phyloP scores from a whole-genome alignment of 805 yeast species.

The Metschnikowia anglica region DNA sequence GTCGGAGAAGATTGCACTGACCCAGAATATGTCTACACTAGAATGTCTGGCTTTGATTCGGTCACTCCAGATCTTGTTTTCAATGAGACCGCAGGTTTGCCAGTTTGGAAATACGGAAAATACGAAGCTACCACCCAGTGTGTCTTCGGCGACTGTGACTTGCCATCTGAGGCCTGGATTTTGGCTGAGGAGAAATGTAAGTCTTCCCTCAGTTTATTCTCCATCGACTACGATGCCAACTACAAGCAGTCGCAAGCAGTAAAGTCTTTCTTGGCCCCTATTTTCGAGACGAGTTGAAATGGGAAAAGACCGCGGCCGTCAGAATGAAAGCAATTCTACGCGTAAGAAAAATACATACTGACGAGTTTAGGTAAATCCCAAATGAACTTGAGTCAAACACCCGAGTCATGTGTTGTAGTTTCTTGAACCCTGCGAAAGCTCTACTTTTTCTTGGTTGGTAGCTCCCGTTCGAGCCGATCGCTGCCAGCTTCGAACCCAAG shows the following conservation, averaged over 20 bases:
- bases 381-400: no score
- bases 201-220: conserved; percentile 46
- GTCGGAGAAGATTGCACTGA: conserved; percentile 34
- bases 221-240: conserved; percentile 47
- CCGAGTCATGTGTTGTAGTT: no score
- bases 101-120: conserved; percentile 15
- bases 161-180: conserved; percentile 28
- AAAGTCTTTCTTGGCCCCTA: conserved; percentile 17
- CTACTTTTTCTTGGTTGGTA: no score
- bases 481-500: no score
- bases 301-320: no score
- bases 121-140: conserved; percentile 40
- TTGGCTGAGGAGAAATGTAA: conserved; percentile 34
- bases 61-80: conserved; percentile 32
- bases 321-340: no score
- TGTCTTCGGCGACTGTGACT: conserved; percentile 27
- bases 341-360: background rate
- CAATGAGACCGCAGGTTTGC: conserved; percentile 39
- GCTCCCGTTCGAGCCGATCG: no score
- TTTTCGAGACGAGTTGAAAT: no score
- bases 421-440: no score
- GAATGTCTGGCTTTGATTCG: conserved; percentile 46
- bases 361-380: no score
- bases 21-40: conserved; percentile 45
- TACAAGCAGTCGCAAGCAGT: conserved; percentile 18